These are phyloP conservation scores for Neofusicoccum ribis DNA, from an alignment of 2,329 filamentous ascomycete species.

Conservation along the genomic window DNA sequence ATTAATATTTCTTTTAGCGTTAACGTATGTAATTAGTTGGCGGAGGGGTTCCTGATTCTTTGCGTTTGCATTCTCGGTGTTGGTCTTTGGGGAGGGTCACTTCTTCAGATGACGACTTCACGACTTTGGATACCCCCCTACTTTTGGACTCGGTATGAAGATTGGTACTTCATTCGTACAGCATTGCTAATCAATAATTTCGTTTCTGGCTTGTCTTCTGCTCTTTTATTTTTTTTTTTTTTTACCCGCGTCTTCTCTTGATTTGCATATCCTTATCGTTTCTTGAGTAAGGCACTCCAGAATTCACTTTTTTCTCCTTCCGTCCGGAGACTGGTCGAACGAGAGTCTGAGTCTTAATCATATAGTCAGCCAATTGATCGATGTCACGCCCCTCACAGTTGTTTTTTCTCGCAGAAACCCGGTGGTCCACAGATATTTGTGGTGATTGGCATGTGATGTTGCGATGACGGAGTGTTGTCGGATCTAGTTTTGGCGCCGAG, in stretches of 20 bases:
- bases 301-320: background rate
- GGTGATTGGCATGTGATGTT: background rate
- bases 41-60: background rate
- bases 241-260: too few relatives aligned
- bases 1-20: background rate
- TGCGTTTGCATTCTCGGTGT: conserved; percentile 6
- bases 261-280: background rate
- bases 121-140: conserved; percentile 13
- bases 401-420: too few relatives aligned
- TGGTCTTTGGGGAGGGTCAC: conserved; percentile 1
- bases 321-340: background rate
- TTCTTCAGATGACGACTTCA: conserved; percentile 15
- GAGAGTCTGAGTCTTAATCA: background rate
- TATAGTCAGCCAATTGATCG: too few relatives aligned
- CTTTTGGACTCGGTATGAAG: background rate
- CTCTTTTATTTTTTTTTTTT: background rate
- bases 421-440: background rate
- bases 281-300: too few relatives aligned
- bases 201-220: background rate
- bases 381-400: too few relatives aligned
- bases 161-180: background rate
- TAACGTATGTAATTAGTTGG: background rate
- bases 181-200: conserved; percentile 1
- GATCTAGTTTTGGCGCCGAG: conserved; percentile 10
- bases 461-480: background rate